Conservation (phyloP, 805 yeast genomes). For the Kazachstania taianensis region DNA sequence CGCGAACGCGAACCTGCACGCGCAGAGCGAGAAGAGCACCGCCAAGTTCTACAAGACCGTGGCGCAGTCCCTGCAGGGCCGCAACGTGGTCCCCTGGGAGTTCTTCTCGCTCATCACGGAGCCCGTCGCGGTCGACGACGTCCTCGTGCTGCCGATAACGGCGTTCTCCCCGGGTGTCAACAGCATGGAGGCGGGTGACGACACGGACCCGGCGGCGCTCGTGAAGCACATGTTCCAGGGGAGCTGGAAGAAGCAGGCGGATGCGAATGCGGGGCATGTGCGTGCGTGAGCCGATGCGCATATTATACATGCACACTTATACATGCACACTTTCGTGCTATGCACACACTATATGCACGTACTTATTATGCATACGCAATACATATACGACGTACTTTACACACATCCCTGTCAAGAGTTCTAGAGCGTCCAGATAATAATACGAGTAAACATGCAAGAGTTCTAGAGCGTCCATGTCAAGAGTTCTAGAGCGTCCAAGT, state of each 20-base stretch:
- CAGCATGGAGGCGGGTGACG: conserved; percentile 72
- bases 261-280: conserved; percentile 6
- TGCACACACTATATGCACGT: too few species aligned
- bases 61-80: conserved; percentile 12
- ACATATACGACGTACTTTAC: too few species aligned
- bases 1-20: conserved; percentile 23
- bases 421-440: too few species aligned
- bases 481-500: too few species aligned
- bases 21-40: conserved; percentile 12
- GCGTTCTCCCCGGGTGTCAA: conserved; percentile 81
- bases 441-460: too few species aligned
- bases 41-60: conserved; percentile 21
- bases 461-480: too few species aligned
- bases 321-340: too few species aligned
- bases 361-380: too few species aligned
- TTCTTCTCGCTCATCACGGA: conserved; percentile 66
- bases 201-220: conserved; percentile 66
- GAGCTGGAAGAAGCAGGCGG: conserved; percentile 41
- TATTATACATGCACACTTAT: too few species aligned
- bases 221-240: conserved; percentile 70
- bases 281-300: too few species aligned
- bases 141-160: conserved; percentile 77
- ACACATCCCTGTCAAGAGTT: too few species aligned
- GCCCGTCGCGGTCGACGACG: conserved; percentile 74
- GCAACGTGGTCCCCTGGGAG: conserved; percentile 41